A percentile compares a stretch with the other conserved stretches of the same genome.
Conservation (phyloP, 305 asterid genomes). For the Solanum hybrid region DNA sequence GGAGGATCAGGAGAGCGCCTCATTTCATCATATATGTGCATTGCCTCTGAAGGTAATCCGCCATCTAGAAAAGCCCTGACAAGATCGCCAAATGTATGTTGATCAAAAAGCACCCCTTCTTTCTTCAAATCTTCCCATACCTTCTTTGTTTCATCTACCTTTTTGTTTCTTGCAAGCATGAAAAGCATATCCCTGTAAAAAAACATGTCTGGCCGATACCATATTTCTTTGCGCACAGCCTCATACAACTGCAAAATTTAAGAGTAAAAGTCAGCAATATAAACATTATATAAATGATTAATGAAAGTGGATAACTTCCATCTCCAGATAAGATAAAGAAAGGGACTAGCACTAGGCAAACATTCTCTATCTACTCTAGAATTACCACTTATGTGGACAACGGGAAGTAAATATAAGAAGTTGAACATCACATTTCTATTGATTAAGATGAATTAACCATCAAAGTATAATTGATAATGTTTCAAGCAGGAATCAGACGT, state of each 20-base stretch:
- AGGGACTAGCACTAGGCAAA: not conserved
- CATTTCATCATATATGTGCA: constrained; percentile 75
- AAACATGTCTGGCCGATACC: constrained; percentile 95
- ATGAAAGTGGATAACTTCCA: not conserved
- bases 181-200: constrained; percentile 85
- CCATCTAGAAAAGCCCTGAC: constrained; percentile 68
- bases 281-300: not conserved
- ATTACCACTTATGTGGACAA: not conserved
- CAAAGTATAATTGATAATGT: not conserved
- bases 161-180: constrained; percentile 88
- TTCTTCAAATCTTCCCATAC: constrained; percentile 75
- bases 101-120: constrained; percentile 78
- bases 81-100: constrained; percentile 88
- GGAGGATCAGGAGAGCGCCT: constrained; percentile 71
- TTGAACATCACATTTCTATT: not conserved
- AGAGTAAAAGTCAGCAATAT: not conserved
- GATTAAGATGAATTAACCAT: not conserved
- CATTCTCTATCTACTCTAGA: not conserved
- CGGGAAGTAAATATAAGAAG: not conserved
- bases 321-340: not conserved
- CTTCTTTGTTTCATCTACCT: constrained; percentile 45
- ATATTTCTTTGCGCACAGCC: constrained; percentile 71
- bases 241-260: constrained; percentile 43
- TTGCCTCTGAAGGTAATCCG: constrained; percentile 62
- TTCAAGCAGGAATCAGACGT: not conserved